phyloP scores from a whole-genome alignment of 2,329 filamentous ascomycete genomes.

The Aspergillus cejpii region DNA sequence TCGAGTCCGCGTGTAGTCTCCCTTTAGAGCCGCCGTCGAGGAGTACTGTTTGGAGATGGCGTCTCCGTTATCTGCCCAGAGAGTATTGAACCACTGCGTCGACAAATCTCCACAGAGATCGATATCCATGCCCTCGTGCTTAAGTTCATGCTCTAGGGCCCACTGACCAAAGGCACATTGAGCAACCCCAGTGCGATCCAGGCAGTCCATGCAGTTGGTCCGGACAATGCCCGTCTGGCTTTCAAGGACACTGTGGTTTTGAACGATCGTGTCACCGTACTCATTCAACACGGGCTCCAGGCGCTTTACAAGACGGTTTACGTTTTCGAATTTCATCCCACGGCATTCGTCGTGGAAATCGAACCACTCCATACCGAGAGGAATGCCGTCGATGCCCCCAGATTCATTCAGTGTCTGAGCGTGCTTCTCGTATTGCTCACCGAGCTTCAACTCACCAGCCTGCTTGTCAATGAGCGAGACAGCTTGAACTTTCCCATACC shows the following conservation, averaged over 20 bases:
- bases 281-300: slow-evolving; percentile 61
- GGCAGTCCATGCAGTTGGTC: slow-evolving; percentile 97
- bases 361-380: slow-evolving; percentile 83
- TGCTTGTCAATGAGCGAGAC: slow-evolving; percentile 86
- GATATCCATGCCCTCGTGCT: slow-evolving; percentile 67
- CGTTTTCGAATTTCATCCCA: slow-evolving; percentile 97
- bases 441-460: slow-evolving; percentile 71
- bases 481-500: slow-evolving; percentile 71
- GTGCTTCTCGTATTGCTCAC: slow-evolving; percentile 66
- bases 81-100: slow-evolving; percentile 87
- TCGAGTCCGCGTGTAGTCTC: slow-evolving; percentile 86
- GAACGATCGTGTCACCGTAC: slow-evolving; percentile 63
- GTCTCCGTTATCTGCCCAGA: slow-evolving; percentile 98
- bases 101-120: slow-evolving; percentile 67
- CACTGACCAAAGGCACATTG: slow-evolving; percentile 84
- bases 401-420: slow-evolving; percentile 61
- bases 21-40: slow-evolving; percentile 90
- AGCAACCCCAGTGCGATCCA: slow-evolving; percentile 92
- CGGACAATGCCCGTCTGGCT: slow-evolving; percentile 71
- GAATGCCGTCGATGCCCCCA: slow-evolving; percentile 45
- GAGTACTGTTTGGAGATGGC: slow-evolving; percentile 94
- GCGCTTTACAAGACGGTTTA: slow-evolving; percentile 67
- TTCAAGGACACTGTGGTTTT: slow-evolving; percentile 38
- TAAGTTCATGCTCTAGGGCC: slow-evolving; percentile 73
- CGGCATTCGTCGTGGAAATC: slow-evolving; percentile 90